Evolutionary conservation across 2,329 filamentous ascomycete genomes (phyloP).

Genomic region (Cylindrodendrum hubeiense): DNA sequence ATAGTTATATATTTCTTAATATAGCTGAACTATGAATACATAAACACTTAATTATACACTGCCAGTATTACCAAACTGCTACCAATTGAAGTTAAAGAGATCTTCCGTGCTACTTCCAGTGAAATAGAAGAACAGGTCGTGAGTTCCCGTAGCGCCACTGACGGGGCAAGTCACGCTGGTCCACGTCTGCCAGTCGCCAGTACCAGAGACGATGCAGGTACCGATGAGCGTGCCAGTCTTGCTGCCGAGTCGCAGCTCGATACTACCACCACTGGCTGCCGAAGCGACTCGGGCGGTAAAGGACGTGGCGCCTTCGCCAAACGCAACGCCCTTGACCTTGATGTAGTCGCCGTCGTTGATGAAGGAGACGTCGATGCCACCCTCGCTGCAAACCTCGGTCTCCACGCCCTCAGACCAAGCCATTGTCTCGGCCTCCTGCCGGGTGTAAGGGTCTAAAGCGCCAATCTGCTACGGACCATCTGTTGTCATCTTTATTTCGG

Average conservation of each 20-base stretch:
- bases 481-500: not conserved
- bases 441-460: not conserved
- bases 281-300: not conserved
- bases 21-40: too few relatives aligned
- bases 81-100: constrained; percentile 5
- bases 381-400: not conserved
- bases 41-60: too few relatives aligned
- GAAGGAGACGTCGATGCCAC: not conserved
- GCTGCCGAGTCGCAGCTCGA: not conserved
- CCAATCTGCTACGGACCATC: not conserved
- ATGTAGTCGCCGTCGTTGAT: constrained; percentile 6
- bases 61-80: not conserved
- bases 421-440: constrained; percentile 1
- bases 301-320: not conserved
- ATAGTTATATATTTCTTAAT: too few relatives aligned
- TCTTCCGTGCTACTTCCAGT: not conserved
- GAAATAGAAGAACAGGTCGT: not conserved
- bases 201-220: not conserved
- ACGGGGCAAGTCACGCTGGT: not conserved
- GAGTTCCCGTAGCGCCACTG: not conserved
- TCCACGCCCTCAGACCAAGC: not conserved
- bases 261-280: not conserved
- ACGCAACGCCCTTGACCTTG: not conserved
- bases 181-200: not conserved
- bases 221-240: not conserved